Base-by-base conservation (phyloP, 805 yeast genomes). In the Schizosaccharomyces octosporus region DNA sequence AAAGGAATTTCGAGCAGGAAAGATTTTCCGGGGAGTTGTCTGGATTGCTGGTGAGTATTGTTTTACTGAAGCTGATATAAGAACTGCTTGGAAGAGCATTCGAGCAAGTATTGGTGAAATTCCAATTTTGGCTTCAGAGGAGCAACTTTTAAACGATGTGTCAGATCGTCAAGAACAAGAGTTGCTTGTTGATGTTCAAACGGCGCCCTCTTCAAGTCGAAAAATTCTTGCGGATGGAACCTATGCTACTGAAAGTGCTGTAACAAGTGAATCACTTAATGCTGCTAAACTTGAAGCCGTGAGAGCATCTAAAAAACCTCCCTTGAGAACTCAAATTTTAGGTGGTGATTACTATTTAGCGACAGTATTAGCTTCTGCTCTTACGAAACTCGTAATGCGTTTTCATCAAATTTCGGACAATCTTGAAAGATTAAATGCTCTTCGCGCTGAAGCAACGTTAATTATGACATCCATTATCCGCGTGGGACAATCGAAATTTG, bases 161-260 rank as follows among this genome's bases (percentile, higher is more conserved):
- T 70, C 67, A n/a, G 75, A 72, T 5, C 73, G 70, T 3, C 72
- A 66, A 5, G 74, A 70, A 11, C 70, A 66, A n/a, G 71, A 66
- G 1, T 71, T 70, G 17, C 64, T 62, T 21, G 67, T 62, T 4
- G 70, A 66, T 27, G 66, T 62, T 15, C 64, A 62, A 24, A 70
- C 68, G 31, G 66, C 71, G 42, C 65, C 69, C 61, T 66, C 64
- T 41, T 71, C 74, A 62, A 86, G 86, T 57, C 97, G 97, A 24
- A 83, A 84, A 63, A 83, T 93, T 63, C 78, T 93, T 65, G 95
- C 98, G n/a, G 99, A 93, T 74, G 99, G 99, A 67, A 93, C 99
- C 0, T 93, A 93, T 72, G 98, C 98, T 36, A 86, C 96, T 54
- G 98, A 93, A 73, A 81, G 81, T 64, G 93, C 95, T 0, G 73